A percentile compares a stretch with the other conserved stretches of the same genome.
phyloP scores from a whole-genome alignment of 345 rosid genomes.

The Lepidium sativum region DNA sequence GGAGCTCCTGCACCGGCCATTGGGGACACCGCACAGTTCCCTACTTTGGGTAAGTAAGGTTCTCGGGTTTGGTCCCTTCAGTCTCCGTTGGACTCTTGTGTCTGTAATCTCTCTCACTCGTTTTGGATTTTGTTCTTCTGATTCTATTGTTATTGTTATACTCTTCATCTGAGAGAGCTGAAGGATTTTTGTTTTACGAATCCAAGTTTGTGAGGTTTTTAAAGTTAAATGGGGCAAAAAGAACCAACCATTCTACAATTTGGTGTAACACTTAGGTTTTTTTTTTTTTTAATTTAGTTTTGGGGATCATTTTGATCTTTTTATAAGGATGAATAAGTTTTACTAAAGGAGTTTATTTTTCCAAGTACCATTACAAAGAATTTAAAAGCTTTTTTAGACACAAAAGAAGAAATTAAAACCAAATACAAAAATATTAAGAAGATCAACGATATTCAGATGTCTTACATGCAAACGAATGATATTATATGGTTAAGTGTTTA shows the following conservation, averaged over 20 bases:
- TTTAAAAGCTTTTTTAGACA: constrained; percentile 11
- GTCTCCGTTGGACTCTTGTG: neutral
- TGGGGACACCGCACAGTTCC: constrained; percentile 60
- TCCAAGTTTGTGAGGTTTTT: constrained; percentile 1
- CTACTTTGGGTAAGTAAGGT: constrained; percentile 44
- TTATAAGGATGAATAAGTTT: neutral
- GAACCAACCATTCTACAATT: neutral
- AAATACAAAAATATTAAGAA: constrained; percentile 4
- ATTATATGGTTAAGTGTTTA: constrained; percentile 14
- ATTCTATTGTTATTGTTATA: neutral
- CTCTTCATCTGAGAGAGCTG: constrained; percentile 10
- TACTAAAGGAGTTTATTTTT: constrained; percentile 6
- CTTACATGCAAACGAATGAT: constrained; percentile 23
- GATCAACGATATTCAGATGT: constrained; percentile 2
- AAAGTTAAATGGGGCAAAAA: neutral
- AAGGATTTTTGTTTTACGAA: constrained; percentile 14
- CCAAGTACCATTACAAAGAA: constrained; percentile 25
- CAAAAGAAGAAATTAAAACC: neutral
- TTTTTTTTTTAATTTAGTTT: neutral
- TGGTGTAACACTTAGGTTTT: neutral
- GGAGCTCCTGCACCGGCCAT: constrained; percentile 41
- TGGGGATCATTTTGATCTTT: neutral
- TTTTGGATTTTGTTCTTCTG: constrained; percentile 19
- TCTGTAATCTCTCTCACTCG: constrained; percentile 1
- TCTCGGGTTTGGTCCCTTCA: neutral